These are phyloP conservation scores for Citropsis articulata DNA, from an alignment of 345 rosid genomes.

Conservation along the genomic window DNA sequence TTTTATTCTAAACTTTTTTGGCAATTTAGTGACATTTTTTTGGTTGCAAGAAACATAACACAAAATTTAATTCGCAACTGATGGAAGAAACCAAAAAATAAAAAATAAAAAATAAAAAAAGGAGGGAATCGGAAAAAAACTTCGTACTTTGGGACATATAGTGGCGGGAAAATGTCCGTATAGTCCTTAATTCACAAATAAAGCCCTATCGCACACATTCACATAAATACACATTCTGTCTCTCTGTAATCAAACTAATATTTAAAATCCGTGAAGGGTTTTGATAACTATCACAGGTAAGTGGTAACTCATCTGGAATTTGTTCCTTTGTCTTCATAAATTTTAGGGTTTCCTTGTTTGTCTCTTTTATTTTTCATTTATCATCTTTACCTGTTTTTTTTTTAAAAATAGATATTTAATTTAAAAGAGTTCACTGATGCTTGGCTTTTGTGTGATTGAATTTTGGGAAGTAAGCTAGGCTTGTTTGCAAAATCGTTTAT, in stretches of 20 bases:
- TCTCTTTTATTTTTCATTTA: no score
- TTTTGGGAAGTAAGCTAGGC: not conserved
- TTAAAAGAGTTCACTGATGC: not conserved
- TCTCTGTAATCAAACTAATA: not conserved
- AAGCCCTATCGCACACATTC: constrained; percentile 13
- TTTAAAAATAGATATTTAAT: not conserved
- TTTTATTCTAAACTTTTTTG: no score
- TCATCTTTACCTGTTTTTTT: no score
- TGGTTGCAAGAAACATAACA: not conserved
- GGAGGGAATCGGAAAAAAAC: constrained; percentile 13
- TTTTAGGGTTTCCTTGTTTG: constrained; percentile 33
- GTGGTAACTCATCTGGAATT: not conserved
- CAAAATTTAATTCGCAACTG: not conserved
- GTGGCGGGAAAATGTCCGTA: constrained; percentile 63
- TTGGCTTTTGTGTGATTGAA: not conserved
- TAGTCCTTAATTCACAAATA: constrained; percentile 33
- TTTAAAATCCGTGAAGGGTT: not conserved
- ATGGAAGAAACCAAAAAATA: no score
- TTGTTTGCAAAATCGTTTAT: not conserved
- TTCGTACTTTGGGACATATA: not conserved
- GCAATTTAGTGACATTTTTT: not conserved
- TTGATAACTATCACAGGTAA: not conserved
- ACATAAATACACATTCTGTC: not conserved
- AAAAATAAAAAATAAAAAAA: not conserved
- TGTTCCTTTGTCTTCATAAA: not conserved